phyloP scores from a whole-genome alignment of 1,284 basidiomycete genomes.

The Malassezia slooffiae region DNA sequence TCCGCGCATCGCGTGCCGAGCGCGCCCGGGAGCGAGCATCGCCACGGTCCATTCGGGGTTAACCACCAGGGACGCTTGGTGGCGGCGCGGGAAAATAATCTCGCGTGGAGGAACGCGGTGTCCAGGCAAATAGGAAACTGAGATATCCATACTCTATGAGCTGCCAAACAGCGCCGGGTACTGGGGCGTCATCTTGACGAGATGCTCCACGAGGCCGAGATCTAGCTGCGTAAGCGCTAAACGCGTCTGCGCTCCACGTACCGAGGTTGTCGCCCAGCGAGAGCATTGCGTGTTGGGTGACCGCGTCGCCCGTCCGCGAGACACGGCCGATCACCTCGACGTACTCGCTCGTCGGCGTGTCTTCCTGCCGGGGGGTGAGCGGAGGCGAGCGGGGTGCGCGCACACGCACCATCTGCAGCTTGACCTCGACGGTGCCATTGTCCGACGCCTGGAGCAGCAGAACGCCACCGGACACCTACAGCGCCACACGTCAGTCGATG shows the following conservation, averaged over 20 bases:
- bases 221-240: conserved; percentile 15
- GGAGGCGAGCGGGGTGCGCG: no score
- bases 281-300: conserved; percentile 14
- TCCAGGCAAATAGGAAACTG: no score
- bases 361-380: conserved; percentile 8
- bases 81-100: no score
- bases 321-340: conserved; percentile 44
- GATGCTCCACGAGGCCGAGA: conserved; percentile 25
- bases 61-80: no score
- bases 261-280: conserved; percentile 30
- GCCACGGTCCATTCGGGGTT: no score
- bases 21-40: not conserved
- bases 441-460: conserved; percentile 37
- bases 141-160: conserved; percentile 5
- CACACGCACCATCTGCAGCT: conserved; percentile 19
- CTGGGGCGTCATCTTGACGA: conserved; percentile 23
- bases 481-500: conserved; percentile 2
- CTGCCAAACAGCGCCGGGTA: conserved; percentile 27
- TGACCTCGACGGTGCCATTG: conserved; percentile 33
- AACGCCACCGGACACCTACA: conserved; percentile 25
- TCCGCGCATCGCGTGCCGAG: not conserved
- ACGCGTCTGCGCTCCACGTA: conserved; percentile 14
- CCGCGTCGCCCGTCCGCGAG: conserved; percentile 20
- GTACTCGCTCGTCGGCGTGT: conserved; percentile 12
- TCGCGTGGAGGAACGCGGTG: no score